Evolutionary conservation across 75 land plant species (phyloP).

Genomic region (Pinus taeda): DNA sequence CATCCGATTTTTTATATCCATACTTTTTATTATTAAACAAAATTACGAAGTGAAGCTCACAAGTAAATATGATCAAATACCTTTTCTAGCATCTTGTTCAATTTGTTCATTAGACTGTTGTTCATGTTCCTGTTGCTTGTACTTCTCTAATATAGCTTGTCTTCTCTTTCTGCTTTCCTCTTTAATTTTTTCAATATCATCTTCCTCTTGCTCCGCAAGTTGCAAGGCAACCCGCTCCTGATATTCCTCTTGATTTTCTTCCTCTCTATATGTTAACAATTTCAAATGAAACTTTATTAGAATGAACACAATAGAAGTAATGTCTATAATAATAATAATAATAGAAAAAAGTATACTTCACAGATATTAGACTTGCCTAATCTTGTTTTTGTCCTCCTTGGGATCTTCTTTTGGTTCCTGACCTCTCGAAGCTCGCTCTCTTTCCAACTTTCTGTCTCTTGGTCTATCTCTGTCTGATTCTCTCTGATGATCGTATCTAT

Average conservation of each 20-base stretch:
- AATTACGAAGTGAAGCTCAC: neutral
- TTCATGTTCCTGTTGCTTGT: slow-evolving; percentile 46
- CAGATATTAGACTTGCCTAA: slow-evolving; percentile 14
- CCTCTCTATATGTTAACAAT: slow-evolving; percentile 43
- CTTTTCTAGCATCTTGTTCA: slow-evolving; percentile 6
- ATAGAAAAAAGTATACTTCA: neutral
- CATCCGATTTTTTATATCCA: neutral
- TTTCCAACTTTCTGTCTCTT: neutral
- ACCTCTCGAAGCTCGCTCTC: neutral
- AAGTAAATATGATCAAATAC: slow-evolving; percentile 3
- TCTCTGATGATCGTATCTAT: slow-evolving; percentile 2
- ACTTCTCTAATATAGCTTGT: slow-evolving; percentile 92
- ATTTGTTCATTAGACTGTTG: slow-evolving; percentile 11
- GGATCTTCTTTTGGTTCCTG: neutral
- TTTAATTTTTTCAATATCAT: slow-evolving; percentile 84
- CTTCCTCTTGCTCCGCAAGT: slow-evolving; percentile 84
- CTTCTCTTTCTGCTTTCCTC: slow-evolving; percentile 85
- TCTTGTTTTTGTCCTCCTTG: slow-evolving; percentile 17
- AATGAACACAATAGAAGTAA: neutral
- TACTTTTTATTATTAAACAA: neutral
- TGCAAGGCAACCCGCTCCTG: slow-evolving; percentile 50
- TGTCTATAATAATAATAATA: neutral
- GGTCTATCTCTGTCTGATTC: slow-evolving; percentile 3
- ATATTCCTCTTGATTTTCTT: slow-evolving; percentile 76
- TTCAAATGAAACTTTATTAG: neutral